These are phyloP conservation scores for Colletotrichum costaricense DNA, from an alignment of 2,329 filamentous ascomycete genomes.

Conservation along the genomic window DNA sequence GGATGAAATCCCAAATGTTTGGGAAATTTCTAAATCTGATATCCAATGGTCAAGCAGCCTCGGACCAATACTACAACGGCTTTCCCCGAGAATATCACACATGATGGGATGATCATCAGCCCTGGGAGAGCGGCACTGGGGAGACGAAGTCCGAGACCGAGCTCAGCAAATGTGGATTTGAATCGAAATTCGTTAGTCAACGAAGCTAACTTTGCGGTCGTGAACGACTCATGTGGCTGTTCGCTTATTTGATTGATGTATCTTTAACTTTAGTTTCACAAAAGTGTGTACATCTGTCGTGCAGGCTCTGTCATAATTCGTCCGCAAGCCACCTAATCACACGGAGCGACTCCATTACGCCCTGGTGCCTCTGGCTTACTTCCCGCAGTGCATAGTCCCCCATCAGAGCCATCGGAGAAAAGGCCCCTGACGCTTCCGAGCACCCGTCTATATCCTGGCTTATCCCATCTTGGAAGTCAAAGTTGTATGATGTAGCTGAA, in stretches of 20 bases:
- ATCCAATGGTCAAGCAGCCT: background rate
- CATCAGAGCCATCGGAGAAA: conserved; percentile 18
- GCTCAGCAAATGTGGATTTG: background rate
- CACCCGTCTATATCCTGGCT: conserved; percentile 16
- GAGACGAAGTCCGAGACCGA: background rate
- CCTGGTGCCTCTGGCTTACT: conserved; percentile 23
- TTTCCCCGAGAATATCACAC: background rate
- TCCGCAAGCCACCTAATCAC: conserved; percentile 31
- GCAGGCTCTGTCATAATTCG: conserved; percentile 24
- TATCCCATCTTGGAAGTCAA: conserved; percentile 24
- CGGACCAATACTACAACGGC: background rate
- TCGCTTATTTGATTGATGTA: background rate
- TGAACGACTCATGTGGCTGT: background rate
- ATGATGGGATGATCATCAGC: background rate
- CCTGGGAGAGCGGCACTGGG: background rate
- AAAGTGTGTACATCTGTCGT: background rate
- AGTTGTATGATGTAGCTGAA: background rate
- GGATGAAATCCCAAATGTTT: conserved; percentile 13
- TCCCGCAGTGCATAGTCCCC: conserved; percentile 19
- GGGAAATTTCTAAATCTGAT: background rate
- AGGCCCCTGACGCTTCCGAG: background rate
- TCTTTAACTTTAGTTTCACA: background rate
- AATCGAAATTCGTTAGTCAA: too few relatives aligned
- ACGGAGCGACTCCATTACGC: conserved; percentile 28
- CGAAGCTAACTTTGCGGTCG: background rate